Conservation (phyloP, 345 rosid genomes). For the Hirschfeldia incana region DNA sequence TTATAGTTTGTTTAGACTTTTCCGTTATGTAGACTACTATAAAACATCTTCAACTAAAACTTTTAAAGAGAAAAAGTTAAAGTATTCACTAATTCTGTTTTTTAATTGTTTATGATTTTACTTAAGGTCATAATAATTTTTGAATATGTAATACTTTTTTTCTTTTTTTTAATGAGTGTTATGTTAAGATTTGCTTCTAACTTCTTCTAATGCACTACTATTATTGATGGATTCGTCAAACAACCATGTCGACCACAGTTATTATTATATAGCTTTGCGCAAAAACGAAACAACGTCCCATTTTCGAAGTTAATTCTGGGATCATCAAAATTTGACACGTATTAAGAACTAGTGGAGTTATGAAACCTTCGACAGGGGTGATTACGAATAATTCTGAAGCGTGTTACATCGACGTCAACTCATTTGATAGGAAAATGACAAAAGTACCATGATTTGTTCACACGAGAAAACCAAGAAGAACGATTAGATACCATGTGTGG, state of each 20-base stretch:
- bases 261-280: conserved; percentile 8
- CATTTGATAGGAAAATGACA: conserved; percentile 26
- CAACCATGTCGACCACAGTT: background rate
- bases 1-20: background rate
- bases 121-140: background rate
- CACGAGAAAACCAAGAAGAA: background rate
- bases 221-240: background rate
- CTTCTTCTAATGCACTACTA: background rate
- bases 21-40: background rate
- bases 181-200: background rate
- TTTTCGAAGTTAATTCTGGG: background rate
- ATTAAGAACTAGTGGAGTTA: background rate
- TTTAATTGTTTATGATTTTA: background rate
- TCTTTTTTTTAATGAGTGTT: background rate
- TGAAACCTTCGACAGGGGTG: conserved; percentile 16
- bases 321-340: conserved; percentile 23
- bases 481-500: background rate
- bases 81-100: background rate
- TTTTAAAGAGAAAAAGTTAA: background rate
- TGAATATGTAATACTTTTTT: background rate
- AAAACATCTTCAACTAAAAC: background rate
- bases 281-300: background rate
- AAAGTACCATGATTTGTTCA: conserved; percentile 9
- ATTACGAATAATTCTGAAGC: conserved; percentile 2
- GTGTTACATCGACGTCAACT: conserved; percentile 11